Conservation (phyloP, 805 yeast species). For the Sugiyamaella boreocaroliniensis region DNA sequence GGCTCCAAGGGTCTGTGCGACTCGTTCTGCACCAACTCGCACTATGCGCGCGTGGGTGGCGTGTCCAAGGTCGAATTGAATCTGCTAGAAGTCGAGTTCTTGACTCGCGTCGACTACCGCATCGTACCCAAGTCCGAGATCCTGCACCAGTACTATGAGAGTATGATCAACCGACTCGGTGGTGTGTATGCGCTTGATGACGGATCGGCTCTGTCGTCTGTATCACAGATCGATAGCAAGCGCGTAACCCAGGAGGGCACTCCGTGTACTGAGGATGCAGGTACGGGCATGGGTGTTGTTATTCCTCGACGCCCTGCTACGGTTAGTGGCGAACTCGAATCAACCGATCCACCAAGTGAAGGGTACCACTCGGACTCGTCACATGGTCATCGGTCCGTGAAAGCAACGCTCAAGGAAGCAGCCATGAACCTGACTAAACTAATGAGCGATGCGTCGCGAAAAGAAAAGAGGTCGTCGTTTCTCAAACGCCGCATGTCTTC, state of each 20-base stretch:
- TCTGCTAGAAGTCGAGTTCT: slow-evolving; percentile 80
- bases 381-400: slow-evolving; percentile 1
- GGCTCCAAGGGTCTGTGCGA: slow-evolving; percentile 91
- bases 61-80: slow-evolving; percentile 77
- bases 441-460: slow-evolving; percentile 6
- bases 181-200: slow-evolving; percentile 17
- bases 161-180: slow-evolving; percentile 27
- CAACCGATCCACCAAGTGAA: background rate
- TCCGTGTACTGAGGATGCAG: background rate
- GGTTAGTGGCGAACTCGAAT: too few species aligned
- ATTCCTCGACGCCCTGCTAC: too few species aligned
- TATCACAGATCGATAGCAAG: background rate
- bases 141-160: slow-evolving; percentile 30
- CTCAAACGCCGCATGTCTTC: slow-evolving; percentile 4
- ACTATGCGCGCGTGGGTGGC: slow-evolving; percentile 95
- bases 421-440: slow-evolving; percentile 57
- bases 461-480: slow-evolving; percentile 4
- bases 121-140: slow-evolving; percentile 46
- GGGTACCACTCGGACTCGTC: background rate
- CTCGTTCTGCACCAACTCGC: slow-evolving; percentile 86
- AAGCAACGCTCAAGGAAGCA: slow-evolving; percentile 28
- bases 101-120: slow-evolving; percentile 71
- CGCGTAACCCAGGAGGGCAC: background rate
- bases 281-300: background rate
- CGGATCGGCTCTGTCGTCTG: background rate